A percentile compares a stretch with the other conserved stretches of the same genome.
phyloP scores from a whole-genome alignment of 2,329 filamentous ascomycete species.

The Aspergillus unguis region DNA sequence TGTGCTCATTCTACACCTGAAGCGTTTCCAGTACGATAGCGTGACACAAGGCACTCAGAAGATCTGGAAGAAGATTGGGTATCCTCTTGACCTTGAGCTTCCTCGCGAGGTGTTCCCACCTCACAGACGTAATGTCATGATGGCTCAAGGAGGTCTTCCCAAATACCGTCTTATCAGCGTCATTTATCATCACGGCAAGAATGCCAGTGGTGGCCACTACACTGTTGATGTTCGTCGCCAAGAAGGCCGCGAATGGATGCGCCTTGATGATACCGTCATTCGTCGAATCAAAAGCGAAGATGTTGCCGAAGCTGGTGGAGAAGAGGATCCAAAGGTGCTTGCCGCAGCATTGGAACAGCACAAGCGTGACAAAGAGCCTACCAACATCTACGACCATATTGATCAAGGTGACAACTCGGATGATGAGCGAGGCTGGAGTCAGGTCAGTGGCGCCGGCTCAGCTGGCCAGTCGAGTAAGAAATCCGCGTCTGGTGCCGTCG shows the following conservation, averaged over 20 bases:
- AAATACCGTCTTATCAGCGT: slow-evolving; percentile 84
- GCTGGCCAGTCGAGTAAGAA: slow-evolving; percentile 58
- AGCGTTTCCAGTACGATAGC: slow-evolving; percentile 94
- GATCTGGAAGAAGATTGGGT: slow-evolving; percentile 97
- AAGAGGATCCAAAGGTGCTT: slow-evolving; percentile 71
- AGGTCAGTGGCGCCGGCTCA: slow-evolving; percentile 64
- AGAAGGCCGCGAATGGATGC: slow-evolving; percentile 93
- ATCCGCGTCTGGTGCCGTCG: slow-evolving; percentile 68
- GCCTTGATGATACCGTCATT: slow-evolving; percentile 90
- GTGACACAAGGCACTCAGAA: slow-evolving; percentile 81
- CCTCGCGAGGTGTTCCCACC: slow-evolving; percentile 84
- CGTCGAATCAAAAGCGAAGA: slow-evolving; percentile 81
- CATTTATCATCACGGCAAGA: slow-evolving; percentile 97
- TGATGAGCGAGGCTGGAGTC: slow-evolving; percentile 69
- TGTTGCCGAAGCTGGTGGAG: slow-evolving; percentile 78
- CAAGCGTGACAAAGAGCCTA: slow-evolving; percentile 50
- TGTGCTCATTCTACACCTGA: slow-evolving; percentile 89
- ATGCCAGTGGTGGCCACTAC: slow-evolving; percentile 92
- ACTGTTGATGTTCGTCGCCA: slow-evolving; percentile 95
- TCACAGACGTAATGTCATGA: slow-evolving; percentile 64
- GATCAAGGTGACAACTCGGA: slow-evolving; percentile 66
- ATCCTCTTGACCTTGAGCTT: slow-evolving; percentile 90
- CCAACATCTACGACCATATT: slow-evolving; percentile 72
- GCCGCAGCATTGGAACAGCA: slow-evolving; percentile 64
- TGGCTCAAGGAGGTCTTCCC: slow-evolving; percentile 66